Base-by-base conservation (phyloP, 148 eudicot species). In the Linanthus parryae region DNA sequence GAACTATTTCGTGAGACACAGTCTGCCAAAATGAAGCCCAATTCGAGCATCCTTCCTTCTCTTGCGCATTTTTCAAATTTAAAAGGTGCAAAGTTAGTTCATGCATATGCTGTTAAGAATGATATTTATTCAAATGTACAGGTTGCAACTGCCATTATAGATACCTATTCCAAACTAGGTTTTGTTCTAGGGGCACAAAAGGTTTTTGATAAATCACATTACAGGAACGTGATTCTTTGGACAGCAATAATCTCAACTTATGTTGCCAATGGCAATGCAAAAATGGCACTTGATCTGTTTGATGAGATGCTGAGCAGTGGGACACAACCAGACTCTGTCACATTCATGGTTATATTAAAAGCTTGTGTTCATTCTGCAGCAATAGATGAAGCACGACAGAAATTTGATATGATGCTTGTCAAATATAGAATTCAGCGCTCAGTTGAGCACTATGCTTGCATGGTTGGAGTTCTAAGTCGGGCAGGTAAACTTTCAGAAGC, bases 201-300 rank as follows among this genome's bases (percentile, higher is more conserved):
- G 17, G 70, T 84, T 17, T 84, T 84, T 65, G 57, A 74, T 64
- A 72, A 34, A 45, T 40, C 78, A 52, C 41, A 48, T 44, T 64
- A 74, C 10, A 72, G 74, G 62, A 77, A 79, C 60, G 75, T 84
- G 52, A 70, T 84, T 30, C 42, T 84, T 45, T 84, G 81, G 84
- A 84, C 87, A 28, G 65, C 92, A n/a, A 72, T 80, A 20, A 84
- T 84, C 22, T 54, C 84, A 59, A 82, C 82, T n/a, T 66, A 78
- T 56, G 79, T 78, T 34, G 54, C 69, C 16, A 72, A 81, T 29
- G 85, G 84, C 57, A 71, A 75, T 65, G 84, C 68, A 16, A 36
- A 59, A 13, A 52, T 36, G 5, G 84, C 77, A 34, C 68, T 75
- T 48, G 7, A 25, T 57, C 55, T 75, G 16, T 75, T 75, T 54